Conservation (phyloP, 2,329 filamentous ascomycete species). For the Cercospora sp. region DNA sequence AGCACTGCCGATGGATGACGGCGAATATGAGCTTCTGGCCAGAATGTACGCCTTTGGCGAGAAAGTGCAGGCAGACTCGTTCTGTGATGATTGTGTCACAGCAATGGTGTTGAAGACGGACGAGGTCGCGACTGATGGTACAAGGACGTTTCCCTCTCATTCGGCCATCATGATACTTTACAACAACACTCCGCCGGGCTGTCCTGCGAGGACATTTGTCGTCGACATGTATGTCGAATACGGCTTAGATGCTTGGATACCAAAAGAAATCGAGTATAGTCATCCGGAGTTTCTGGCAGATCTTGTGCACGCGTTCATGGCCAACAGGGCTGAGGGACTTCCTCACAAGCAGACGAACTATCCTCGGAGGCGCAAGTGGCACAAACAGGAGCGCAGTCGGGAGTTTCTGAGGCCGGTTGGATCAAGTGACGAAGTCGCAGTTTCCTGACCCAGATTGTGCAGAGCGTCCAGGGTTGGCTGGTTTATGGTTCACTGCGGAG, state of each 20-base stretch:
- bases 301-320: conserved; percentile 22
- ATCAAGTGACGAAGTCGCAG: not conserved
- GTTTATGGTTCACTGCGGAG: not conserved
- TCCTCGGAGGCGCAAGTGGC: conserved; percentile 22
- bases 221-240: conserved; percentile 28
- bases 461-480: not conserved
- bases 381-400: conserved; percentile 19
- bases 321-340: conserved; percentile 10
- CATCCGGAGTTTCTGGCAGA: conserved; percentile 28
- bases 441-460: not conserved
- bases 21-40: conserved; percentile 25
- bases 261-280: conserved; percentile 21
- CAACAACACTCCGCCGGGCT: conserved; percentile 21
- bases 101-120: conserved; percentile 27
- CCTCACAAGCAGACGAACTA: conserved; percentile 25
- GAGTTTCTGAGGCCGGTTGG: conserved; percentile 20
- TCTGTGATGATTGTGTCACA: conserved; percentile 27
- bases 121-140: conserved; percentile 25
- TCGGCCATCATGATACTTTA: conserved; percentile 27
- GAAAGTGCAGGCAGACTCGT: conserved; percentile 25
- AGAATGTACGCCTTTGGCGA: conserved; percentile 26
- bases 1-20: conserved; percentile 27
- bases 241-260: conserved; percentile 29
- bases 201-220: conserved; percentile 21
- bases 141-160: conserved; percentile 24